These are phyloP conservation scores for Capsella bursapastoris DNA, from an alignment of 345 rosid species.

Conservation along the genomic window DNA sequence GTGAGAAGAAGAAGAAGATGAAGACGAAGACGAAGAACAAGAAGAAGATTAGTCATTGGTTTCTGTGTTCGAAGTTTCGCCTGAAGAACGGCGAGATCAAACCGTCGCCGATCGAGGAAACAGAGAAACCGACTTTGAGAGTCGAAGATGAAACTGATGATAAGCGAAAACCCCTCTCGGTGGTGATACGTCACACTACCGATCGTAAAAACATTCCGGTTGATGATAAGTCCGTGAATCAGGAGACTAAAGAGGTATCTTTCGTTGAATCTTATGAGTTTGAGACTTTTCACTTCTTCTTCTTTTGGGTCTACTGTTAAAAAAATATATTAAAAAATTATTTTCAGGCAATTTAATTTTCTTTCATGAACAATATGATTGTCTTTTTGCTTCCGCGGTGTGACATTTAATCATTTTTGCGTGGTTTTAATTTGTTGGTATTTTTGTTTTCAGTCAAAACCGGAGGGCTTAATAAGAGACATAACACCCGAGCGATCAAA, in stretches of 20 bases:
- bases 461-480: conserved; percentile 25
- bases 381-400: not conserved
- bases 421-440: not conserved
- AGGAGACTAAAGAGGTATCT: conserved; percentile 34
- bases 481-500: conserved; percentile 40
- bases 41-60: conserved; percentile 24
- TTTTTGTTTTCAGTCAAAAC: conserved; percentile 40
- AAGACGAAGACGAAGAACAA: not conserved
- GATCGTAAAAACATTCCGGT: conserved; percentile 36
- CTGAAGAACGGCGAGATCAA: conserved; percentile 47
- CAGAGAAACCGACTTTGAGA: conserved; percentile 14
- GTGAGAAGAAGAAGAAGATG: conserved; percentile 18
- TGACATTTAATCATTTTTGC: not conserved
- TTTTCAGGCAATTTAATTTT: not conserved
- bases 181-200: conserved; percentile 39
- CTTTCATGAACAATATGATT: not conserved
- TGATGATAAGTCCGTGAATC: conserved; percentile 28
- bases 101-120: conserved; percentile 53
- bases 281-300: not conserved
- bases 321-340: not conserved
- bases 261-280: not conserved
- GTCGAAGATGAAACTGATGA: conserved; percentile 5
- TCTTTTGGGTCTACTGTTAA: not conserved
- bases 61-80: conserved; percentile 42
- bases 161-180: conserved; percentile 27